These are phyloP conservation scores for Populus davidiana DNA, from an alignment of 345 rosid species.

Conservation along the genomic window DNA sequence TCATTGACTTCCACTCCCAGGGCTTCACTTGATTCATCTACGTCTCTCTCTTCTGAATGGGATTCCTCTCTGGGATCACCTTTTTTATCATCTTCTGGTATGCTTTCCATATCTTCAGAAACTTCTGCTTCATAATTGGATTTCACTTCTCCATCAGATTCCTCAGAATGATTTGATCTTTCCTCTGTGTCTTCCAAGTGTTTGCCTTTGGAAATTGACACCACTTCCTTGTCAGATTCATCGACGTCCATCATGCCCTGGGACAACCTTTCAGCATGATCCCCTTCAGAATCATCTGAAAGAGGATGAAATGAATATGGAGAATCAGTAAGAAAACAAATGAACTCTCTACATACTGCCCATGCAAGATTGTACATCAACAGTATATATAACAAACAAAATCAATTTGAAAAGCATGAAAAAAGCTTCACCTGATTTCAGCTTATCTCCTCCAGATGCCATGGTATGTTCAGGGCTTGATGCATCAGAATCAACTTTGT, in stretches of 20 bases:
- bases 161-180: constrained; percentile 31
- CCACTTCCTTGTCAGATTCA: constrained; percentile 43
- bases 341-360: not conserved
- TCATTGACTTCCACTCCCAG: constrained; percentile 35
- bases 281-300: constrained; percentile 44
- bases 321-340: not conserved
- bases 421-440: constrained; percentile 35
- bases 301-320: constrained; percentile 5
- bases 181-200: constrained; percentile 34
- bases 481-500: constrained; percentile 42
- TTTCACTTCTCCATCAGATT: constrained; percentile 43
- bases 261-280: constrained; percentile 30
- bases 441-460: constrained; percentile 24
- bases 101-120: constrained; percentile 25
- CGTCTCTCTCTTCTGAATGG: constrained; percentile 38
- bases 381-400: not conserved
- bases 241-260: constrained; percentile 30
- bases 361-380: not conserved
- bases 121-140: constrained; percentile 43
- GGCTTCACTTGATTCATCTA: constrained; percentile 38
- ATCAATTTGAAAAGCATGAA: not conserved
- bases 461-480: constrained; percentile 37
- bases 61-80: constrained; percentile 29
- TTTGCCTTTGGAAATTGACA: constrained; percentile 36
- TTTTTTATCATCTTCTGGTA: constrained; percentile 31